These are phyloP conservation scores for Trichoderma arundinaceum DNA, from an alignment of 2,329 filamentous ascomycete genomes.

Conservation along the genomic window DNA sequence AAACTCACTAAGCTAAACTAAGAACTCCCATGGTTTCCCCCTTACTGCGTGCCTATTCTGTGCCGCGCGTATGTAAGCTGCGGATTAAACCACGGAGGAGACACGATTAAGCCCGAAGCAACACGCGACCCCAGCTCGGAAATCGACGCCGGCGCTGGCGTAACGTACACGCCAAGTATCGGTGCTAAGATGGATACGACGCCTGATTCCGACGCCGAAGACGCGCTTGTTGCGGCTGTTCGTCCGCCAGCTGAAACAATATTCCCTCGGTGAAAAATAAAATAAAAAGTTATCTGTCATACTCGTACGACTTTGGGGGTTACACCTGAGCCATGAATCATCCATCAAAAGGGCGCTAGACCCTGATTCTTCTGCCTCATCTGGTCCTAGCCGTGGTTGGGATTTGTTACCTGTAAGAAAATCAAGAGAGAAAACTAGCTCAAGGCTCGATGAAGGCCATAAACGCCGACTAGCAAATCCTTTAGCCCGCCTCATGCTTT, in stretches of 20 bases:
- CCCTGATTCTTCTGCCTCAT: neutral
- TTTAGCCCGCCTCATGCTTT: neutral
- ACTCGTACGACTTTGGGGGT: neutral
- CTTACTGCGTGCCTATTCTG: neutral
- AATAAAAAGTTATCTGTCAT: slow-evolving; percentile 1
- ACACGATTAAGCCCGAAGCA: neutral
- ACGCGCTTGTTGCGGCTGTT: no score
- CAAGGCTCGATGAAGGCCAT: no score
- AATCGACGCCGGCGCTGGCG: neutral
- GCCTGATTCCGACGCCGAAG: no score
- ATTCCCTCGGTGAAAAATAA: no score
- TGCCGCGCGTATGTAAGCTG: slow-evolving; percentile 6
- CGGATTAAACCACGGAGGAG: neutral
- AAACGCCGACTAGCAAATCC: no score
- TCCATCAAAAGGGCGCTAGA: neutral
- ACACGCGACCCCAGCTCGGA: neutral
- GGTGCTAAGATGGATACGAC: no score
- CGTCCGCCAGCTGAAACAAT: no score
- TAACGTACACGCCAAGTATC: no score
- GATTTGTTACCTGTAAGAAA: slow-evolving; percentile 6
- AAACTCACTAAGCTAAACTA: neutral
- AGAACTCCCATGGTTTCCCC: neutral
- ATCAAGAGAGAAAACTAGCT: neutral
- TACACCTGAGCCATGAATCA: neutral
- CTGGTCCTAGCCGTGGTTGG: neutral